Evolutionary conservation across 1,284 basidiomycete species (phyloP).

Genomic region (Acaromyces ingoldii): DNA sequence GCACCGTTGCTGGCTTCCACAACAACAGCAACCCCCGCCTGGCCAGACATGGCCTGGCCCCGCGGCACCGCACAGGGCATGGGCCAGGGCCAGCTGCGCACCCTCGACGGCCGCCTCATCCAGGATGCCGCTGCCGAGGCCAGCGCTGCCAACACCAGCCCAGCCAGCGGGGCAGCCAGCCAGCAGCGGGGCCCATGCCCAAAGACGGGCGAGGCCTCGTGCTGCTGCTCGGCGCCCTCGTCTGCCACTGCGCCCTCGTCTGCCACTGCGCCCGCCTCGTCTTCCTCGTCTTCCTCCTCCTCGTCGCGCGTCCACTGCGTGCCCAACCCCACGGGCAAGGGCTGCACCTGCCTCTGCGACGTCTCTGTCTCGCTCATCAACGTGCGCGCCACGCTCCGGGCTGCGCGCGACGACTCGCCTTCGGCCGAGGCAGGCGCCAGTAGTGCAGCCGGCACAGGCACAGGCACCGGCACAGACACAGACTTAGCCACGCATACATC

Average conservation of each 20-base stretch:
- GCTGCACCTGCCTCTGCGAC: slow-evolving; percentile 47
- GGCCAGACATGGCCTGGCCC: too few relatives aligned
- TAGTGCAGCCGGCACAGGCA: background rate
- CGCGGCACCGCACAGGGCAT: slow-evolving; percentile 22
- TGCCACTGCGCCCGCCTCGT: background rate
- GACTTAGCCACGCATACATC: background rate
- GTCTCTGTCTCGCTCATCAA: slow-evolving; percentile 39
- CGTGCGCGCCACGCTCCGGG: slow-evolving; percentile 16
- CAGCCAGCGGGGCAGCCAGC: background rate
- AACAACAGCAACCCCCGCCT: background rate
- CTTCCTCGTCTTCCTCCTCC: background rate
- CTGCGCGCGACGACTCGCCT: background rate
- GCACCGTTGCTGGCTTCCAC: slow-evolving; percentile 5
- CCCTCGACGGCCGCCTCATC: background rate
- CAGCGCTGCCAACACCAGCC: background rate
- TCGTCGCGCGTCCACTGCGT: slow-evolving; percentile 44
- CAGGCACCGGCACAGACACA: background rate
- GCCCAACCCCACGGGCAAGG: slow-evolving; percentile 44
- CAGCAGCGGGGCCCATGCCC: slow-evolving; percentile 3
- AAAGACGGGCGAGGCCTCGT: slow-evolving; percentile 1
- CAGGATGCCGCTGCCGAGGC: too few relatives aligned
- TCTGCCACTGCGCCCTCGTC: background rate
- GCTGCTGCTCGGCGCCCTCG: slow-evolving; percentile 1
- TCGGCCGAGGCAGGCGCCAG: background rate
- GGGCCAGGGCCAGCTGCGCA: background rate